Conservation (phyloP, 2,329 filamentous ascomycete species). For the Aureobasidium pullulans region DNA sequence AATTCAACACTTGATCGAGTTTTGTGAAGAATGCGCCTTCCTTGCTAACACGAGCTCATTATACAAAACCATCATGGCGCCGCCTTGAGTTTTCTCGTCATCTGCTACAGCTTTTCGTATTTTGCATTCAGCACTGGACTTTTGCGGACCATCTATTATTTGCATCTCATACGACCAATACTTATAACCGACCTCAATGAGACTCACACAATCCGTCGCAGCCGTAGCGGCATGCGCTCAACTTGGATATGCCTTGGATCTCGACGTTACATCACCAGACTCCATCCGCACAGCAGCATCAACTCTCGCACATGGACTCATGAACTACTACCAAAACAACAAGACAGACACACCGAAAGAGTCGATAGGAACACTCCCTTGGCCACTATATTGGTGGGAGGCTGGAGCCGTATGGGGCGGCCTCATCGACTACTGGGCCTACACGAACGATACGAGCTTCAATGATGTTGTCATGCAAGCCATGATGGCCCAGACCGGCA, state of each 20-base stretch:
- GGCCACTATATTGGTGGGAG: conserved; percentile 43
- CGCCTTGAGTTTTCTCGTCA: background rate
- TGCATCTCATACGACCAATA: background rate
- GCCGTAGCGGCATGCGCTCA: conserved; percentile 13
- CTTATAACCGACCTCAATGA: background rate
- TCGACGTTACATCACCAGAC: conserved; percentile 16
- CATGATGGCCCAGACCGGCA: conserved; percentile 36
- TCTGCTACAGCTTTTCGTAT: background rate
- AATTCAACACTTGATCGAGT: background rate
- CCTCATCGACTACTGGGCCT: conserved; percentile 37
- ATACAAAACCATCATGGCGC: conserved; percentile 1
- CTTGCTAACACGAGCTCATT: background rate
- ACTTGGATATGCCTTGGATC: conserved; percentile 4
- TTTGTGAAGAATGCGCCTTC: background rate
- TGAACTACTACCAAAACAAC: conserved; percentile 30
- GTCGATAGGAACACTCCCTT: conserved; percentile 33
- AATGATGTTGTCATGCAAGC: conserved; percentile 34
- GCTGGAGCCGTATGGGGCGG: conserved; percentile 29
- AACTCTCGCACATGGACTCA: conserved; percentile 26
- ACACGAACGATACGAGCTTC: conserved; percentile 39
- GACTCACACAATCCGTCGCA: background rate
- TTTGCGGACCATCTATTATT: background rate
- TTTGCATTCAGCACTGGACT: background rate
- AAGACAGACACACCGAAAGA: conserved; percentile 22
- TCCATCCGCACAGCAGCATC: conserved; percentile 28